Conservation (phyloP, 1,139 yeast genomes). For the Lizanozyma gosingica region DNA sequence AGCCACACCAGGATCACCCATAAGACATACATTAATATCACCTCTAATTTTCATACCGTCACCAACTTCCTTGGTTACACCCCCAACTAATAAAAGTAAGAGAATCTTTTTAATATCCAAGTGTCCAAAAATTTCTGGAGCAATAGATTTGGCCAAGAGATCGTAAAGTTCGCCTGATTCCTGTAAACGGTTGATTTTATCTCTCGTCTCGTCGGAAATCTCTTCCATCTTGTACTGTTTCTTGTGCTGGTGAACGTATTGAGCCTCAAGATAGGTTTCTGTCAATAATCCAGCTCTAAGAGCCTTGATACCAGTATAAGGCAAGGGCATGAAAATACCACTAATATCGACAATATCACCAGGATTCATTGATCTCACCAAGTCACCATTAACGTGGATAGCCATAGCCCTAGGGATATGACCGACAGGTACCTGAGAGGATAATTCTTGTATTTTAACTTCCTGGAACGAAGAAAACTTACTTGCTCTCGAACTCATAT, state of each 20-base stretch:
- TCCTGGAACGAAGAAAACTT: conserved; percentile 94
- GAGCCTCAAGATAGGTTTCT: conserved; percentile 89
- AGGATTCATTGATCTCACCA: conserved; percentile 82
- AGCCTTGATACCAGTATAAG: conserved; percentile 93
- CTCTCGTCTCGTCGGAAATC: conserved; percentile 47
- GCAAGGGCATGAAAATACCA: conserved; percentile 89
- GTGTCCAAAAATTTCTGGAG: conserved; percentile 97
- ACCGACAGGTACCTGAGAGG: conserved; percentile 96
- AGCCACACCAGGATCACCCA: conserved; percentile 99
- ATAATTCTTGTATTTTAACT: conserved; percentile 86
- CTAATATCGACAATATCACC: conserved; percentile 93
- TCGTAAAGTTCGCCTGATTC: conserved; percentile 66
- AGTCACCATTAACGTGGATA: conserved; percentile 80
- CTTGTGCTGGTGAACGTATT: conserved; percentile 77
- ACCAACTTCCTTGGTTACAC: conserved; percentile 89
- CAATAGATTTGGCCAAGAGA: conserved; percentile 78
- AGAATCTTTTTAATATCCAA: conserved; percentile 89
- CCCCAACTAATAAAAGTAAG: conserved; percentile 79
- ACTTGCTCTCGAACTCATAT: conserved; percentile 92
- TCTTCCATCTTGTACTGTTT: conserved; percentile 70
- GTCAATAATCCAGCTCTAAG: conserved; percentile 87
- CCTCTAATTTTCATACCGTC: conserved; percentile 98
- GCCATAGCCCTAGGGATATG: conserved; percentile 88
- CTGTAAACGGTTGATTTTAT: conserved; percentile 42
- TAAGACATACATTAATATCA: conserved; percentile 88